These are phyloP conservation scores for Cladosporium sp. DNA, from an alignment of 2,329 filamentous ascomycete genomes.

Conservation along the genomic window DNA sequence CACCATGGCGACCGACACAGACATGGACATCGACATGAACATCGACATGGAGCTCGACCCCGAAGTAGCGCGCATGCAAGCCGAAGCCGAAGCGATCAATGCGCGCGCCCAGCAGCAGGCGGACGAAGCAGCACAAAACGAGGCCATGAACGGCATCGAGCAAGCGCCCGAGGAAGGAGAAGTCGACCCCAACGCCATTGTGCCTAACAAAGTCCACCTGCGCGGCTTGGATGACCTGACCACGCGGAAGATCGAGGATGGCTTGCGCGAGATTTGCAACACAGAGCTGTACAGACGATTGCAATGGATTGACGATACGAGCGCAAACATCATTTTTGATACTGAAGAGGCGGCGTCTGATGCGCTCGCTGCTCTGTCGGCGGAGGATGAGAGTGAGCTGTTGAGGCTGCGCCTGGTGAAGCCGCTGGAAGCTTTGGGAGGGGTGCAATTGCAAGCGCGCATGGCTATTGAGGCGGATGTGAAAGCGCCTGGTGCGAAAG, in stretches of 20 bases:
- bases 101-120: constrained; percentile 23
- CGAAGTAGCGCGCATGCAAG: constrained; percentile 30
- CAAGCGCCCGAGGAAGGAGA: constrained; percentile 31
- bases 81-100: constrained; percentile 25
- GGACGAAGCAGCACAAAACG: constrained; percentile 20
- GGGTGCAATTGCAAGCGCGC: constrained; percentile 67
- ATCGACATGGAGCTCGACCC: constrained; percentile 25
- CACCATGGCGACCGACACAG: constrained; percentile 22
- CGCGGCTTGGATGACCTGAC: constrained; percentile 78
- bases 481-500: constrained; percentile 74
- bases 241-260: constrained; percentile 73
- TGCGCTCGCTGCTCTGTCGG: constrained; percentile 51
- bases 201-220: constrained; percentile 70
- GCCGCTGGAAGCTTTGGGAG: constrained; percentile 61
- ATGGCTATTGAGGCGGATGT: constrained; percentile 71
- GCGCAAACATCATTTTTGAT: constrained; percentile 79
- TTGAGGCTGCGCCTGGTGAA: constrained; percentile 68
- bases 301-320: constrained; percentile 94
- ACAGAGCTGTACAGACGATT: constrained; percentile 56
- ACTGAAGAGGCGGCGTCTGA: constrained; percentile 49
- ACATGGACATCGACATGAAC: constrained; percentile 32
- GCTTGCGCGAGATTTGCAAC: constrained; percentile 59
- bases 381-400: constrained; percentile 31
- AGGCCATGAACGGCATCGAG: constrained; percentile 27
- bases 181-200: constrained; percentile 22